phyloP scores from a whole-genome alignment of 1,284 basidiomycete species.

The Trichosporon sp. region DNA sequence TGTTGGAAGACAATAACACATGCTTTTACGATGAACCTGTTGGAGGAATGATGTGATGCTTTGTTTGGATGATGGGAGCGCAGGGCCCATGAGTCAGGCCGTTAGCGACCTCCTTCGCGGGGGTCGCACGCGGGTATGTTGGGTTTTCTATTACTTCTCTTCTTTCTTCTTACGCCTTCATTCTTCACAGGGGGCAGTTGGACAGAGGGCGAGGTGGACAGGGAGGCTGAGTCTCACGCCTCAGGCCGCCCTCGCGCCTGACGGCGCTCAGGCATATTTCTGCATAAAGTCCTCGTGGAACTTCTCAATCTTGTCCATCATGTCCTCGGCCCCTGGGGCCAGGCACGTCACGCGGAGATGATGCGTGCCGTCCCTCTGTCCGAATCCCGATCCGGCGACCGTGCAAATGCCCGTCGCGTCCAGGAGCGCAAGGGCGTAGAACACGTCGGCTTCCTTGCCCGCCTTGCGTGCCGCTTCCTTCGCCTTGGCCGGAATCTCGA shows the following conservation, averaged over 20 bases:
- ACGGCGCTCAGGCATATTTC: constrained; percentile 61
- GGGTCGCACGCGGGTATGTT: constrained; percentile 1
- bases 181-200: background rate
- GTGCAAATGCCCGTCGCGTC: constrained; percentile 84
- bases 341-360: constrained; percentile 83
- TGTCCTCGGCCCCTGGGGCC: constrained; percentile 78
- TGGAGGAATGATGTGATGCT: constrained; percentile 4
- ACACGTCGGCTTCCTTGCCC: constrained; percentile 76
- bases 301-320: constrained; percentile 72
- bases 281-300: constrained; percentile 75
- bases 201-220: background rate
- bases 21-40: background rate
- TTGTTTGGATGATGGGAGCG: background rate
- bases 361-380: constrained; percentile 77
- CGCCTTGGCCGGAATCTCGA: constrained; percentile 69
- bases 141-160: constrained; percentile 1
- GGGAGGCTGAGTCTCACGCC: background rate
- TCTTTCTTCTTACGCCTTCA: background rate
- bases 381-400: constrained; percentile 84
- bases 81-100: constrained; percentile 19
- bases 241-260: background rate
- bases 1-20: constrained; percentile 20
- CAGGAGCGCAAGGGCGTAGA: constrained; percentile 76
- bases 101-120: background rate
- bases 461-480: constrained; percentile 67